These are phyloP conservation scores for Aspergillus phoenicis DNA, from an alignment of 2,329 filamentous ascomycete genomes.

Conservation along the genomic window DNA sequence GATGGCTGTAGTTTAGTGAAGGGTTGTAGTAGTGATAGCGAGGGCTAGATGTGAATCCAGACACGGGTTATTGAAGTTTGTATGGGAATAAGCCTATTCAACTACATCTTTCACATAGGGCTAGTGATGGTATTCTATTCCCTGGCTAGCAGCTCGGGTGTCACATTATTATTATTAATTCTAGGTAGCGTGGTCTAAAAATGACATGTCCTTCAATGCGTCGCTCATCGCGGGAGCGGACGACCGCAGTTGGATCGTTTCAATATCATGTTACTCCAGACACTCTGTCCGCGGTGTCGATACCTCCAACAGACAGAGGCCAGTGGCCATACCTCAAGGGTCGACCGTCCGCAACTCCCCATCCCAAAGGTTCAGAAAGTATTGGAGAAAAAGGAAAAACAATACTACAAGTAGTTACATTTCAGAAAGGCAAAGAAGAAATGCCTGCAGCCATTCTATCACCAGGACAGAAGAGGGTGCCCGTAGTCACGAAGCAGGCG, in stretches of 20 bases:
- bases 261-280: slow-evolving; percentile 24
- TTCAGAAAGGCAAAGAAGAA: slow-evolving; percentile 12
- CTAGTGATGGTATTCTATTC: background rate
- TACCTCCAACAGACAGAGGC: slow-evolving; percentile 2
- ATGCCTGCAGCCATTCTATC: slow-evolving; percentile 25
- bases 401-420: slow-evolving; percentile 20
- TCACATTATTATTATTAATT: slow-evolving; percentile 29
- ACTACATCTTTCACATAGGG: background rate
- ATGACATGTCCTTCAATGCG: slow-evolving; percentile 22
- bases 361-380: slow-evolving; percentile 11
- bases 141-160: background rate
- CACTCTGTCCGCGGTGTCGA: slow-evolving; percentile 6
- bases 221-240: slow-evolving; percentile 7
- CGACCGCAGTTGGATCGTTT: slow-evolving; percentile 22
- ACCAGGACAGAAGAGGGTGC: slow-evolving; percentile 28
- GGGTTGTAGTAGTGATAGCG: too few relatives aligned
- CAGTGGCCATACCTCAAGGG: slow-evolving; percentile 4
- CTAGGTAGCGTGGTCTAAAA: slow-evolving; percentile 25
- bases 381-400: slow-evolving; percentile 3
- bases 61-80: too few relatives aligned
- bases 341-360: slow-evolving; percentile 8
- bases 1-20: background rate
- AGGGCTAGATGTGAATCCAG: background rate
- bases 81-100: background rate
- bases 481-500: slow-evolving; percentile 14